Conservation (phyloP, 106 monocot species). For the Gastrodia elata region DNA sequence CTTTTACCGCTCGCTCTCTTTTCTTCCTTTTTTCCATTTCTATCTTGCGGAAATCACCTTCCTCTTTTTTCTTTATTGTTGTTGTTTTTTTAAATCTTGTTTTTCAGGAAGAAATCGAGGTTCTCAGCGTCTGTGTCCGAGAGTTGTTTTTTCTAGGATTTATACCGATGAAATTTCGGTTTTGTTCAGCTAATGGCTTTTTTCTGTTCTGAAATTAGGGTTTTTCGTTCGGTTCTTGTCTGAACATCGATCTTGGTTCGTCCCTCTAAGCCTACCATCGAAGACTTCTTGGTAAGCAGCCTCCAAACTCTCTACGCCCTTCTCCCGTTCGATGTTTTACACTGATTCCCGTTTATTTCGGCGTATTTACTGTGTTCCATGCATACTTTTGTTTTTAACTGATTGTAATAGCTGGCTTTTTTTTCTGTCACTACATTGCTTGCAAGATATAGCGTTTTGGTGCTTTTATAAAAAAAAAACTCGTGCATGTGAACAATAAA, state of each 20-base stretch:
- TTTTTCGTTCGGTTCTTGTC: slow-evolving; percentile 8
- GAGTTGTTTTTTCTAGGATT: slow-evolving; percentile 2
- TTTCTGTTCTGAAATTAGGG: slow-evolving; percentile 18
- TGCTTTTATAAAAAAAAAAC: too few species aligned
- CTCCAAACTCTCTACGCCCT: too few species aligned
- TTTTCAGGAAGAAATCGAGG: slow-evolving; percentile 8
- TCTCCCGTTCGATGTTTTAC: not conserved
- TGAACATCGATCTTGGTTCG: not conserved
- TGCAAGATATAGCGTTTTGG: too few species aligned
- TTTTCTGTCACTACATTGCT: not conserved
- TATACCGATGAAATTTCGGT: not conserved
- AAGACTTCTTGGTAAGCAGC: slow-evolving; percentile 6
- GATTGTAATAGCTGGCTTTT: too few species aligned
- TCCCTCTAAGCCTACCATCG: not conserved
- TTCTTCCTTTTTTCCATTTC: not conserved
- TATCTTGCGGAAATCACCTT: not conserved
- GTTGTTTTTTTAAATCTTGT: slow-evolving; percentile 4
- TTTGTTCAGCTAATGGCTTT: slow-evolving; percentile 10
- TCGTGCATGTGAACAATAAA: too few species aligned
- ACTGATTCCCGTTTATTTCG: not conserved
- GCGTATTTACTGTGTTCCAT: not conserved
- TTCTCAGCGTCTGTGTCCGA: not conserved
- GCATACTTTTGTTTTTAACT: too few species aligned
- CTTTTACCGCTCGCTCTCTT: not conserved
- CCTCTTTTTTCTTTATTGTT: not conserved